phyloP scores from a whole-genome alignment of 2,329 filamentous ascomycete genomes.

The Neofusicoccum kwambonambiense region DNA sequence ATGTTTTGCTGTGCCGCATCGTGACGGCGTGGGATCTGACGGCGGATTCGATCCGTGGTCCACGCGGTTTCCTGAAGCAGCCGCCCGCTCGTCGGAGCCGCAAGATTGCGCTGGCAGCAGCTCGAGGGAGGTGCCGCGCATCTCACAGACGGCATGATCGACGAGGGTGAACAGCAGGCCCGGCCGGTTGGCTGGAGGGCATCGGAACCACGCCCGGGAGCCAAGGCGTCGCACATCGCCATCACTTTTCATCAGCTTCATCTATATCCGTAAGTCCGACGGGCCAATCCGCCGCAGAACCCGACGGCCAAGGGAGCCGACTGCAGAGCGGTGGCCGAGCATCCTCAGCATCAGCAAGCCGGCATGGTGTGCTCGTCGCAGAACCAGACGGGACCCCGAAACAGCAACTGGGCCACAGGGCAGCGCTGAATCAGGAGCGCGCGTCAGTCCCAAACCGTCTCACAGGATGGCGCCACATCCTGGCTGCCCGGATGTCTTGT shows the following conservation, averaged over 20 bases:
- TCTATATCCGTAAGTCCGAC: constrained; percentile 5
- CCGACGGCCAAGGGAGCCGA: constrained; percentile 1
- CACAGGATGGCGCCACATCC: constrained; percentile 9
- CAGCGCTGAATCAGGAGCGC: constrained; percentile 13
- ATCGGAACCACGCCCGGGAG: neutral
- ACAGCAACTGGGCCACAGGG: neutral
- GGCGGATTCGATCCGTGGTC: neutral
- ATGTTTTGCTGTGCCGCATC: constrained; percentile 1
- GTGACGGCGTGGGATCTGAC: neutral
- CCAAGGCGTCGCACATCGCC: constrained; percentile 6
- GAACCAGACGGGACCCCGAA: neutral
- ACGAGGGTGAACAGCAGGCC: neutral
- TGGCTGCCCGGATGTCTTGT: neutral
- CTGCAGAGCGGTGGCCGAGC: neutral
- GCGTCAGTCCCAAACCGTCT: constrained; percentile 8
- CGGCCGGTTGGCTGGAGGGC: neutral
- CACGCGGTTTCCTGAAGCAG: neutral
- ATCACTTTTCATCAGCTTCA: constrained; percentile 1
- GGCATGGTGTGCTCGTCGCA: neutral
- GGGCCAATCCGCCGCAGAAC: neutral
- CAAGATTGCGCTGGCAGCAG: neutral
- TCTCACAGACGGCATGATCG: neutral
- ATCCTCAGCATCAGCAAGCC: neutral
- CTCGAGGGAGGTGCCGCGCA: neutral
- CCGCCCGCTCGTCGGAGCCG: neutral